Base-by-base conservation (phyloP, 495 filamentous ascomycete genomes). In the Hyaloscypha hepaticicola region DNA sequence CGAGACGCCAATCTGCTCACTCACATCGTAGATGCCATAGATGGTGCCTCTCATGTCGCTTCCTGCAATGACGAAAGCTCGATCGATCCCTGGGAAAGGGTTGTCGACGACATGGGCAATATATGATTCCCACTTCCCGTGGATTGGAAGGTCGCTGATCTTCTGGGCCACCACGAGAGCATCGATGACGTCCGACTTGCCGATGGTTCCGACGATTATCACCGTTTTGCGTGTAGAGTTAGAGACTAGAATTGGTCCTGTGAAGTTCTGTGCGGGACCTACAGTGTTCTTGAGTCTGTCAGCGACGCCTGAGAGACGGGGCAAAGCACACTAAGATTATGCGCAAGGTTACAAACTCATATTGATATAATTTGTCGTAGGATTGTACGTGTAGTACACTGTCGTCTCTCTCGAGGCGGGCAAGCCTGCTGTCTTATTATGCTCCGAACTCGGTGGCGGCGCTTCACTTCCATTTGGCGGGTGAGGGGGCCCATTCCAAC, bases 1-100 rank as follows among this genome's bases (percentile, higher is more conserved):
- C 48, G 85, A 88, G 7, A 91, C 87, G 21, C 90, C 89, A 58
- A 91, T 91, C 66, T 91, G 88, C 70, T 90, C 87, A 31, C 86
- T 89, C 62, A 93, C 73, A 53, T 87, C 85, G 75, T 93, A 91
- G 60, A 90, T 78, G 14, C 89, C 89, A 65, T 82, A 93, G 66
- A 92, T 90, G 3, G 85, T 84, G 1, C 88, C 89, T 28, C 89
- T 81, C 53, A 85, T 81, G 70, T 91, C 87, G 61, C 75, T 85
- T 19, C 89, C 89, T 12, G 83, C 86, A 70, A 93, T 88, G 0
- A 91, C 85, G 34, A 93, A 74, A 2, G 88, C 88, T 61, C 80
- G 75, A 19, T 78, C 63, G 65, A 85, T 80, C 14, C 84, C 86
- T 1, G 75, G 75, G 33, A 89, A 73, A 0, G 89, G 88, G 38